These are phyloP conservation scores for Oehlia diaphana DNA, from an alignment of 192 early-diverging fungal genomes.

Conservation along the genomic window DNA sequence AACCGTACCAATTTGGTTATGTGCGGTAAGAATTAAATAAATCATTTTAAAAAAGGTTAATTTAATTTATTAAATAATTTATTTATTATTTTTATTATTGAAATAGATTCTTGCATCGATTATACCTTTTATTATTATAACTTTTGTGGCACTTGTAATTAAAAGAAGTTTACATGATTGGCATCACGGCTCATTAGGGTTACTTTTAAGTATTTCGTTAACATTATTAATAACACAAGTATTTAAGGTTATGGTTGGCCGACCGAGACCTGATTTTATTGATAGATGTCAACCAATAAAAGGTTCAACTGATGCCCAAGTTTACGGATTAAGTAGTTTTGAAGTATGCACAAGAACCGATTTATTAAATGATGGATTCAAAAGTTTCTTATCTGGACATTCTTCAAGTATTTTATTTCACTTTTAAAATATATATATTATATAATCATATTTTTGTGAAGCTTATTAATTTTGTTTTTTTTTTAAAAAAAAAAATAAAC, in stretches of 20 bases:
- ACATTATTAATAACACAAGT: slow-evolving; percentile 52
- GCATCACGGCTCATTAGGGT: slow-evolving; percentile 42
- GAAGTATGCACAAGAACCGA: slow-evolving; percentile 59
- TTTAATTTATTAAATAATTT: too few relatives aligned
- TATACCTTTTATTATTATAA: slow-evolving; percentile 38
- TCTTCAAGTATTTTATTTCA: slow-evolving; percentile 55
- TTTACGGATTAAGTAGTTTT: slow-evolving; percentile 58
- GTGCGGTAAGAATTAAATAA: slow-evolving; percentile 23
- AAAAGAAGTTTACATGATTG: slow-evolving; percentile 38
- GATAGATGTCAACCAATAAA: slow-evolving; percentile 44
- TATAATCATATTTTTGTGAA: background rate
- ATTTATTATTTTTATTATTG: too few relatives aligned
- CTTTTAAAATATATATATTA: slow-evolving; percentile 9
- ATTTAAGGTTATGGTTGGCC: slow-evolving; percentile 52
- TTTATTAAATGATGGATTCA: slow-evolving; percentile 73
- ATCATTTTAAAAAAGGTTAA: background rate
- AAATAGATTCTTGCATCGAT: slow-evolving; percentile 38
- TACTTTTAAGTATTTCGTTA: slow-evolving; percentile 42
- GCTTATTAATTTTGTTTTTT: background rate
- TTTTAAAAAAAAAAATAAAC: slow-evolving; percentile 4
- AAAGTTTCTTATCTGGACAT: slow-evolving; percentile 89
- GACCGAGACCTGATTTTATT: slow-evolving; percentile 55
- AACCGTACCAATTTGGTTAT: slow-evolving; percentile 44
- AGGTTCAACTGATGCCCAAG: slow-evolving; percentile 37
- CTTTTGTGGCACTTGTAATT: slow-evolving; percentile 29